phyloP scores from a whole-genome alignment of 208 protist genomes.

The Leptomonas pyrrhocoris region DNA sequence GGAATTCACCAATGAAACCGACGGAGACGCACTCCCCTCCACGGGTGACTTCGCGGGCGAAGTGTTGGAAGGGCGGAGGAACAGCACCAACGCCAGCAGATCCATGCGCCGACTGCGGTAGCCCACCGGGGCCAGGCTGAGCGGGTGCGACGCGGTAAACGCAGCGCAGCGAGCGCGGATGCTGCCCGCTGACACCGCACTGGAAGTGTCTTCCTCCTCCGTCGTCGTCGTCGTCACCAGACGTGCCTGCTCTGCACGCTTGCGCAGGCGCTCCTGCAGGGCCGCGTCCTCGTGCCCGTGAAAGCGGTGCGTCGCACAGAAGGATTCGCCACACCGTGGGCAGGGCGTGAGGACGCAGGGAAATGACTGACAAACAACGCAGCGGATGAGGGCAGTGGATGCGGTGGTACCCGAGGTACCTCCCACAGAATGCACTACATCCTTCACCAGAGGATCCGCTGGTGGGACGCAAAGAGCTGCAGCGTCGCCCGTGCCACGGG shows the following conservation, averaged over 20 bases:
- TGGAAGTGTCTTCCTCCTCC: not conserved
- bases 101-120: slow-evolving; percentile 54
- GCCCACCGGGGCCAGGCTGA: slow-evolving; percentile 43
- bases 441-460: not conserved
- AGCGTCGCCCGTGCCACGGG: not conserved
- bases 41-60: too few relatives aligned
- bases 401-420: not conserved
- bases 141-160: slow-evolving; percentile 31
- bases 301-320: slow-evolving; percentile 69
- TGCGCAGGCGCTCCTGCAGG: slow-evolving; percentile 8
- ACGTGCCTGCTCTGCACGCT: not conserved
- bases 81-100: slow-evolving; percentile 16
- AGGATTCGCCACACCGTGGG: slow-evolving; percentile 38
- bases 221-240: too few relatives aligned
- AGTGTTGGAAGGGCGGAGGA: not conserved
- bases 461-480: slow-evolving; percentile 16
- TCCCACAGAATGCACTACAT: not conserved
- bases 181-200: not conserved
- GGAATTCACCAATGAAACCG: not conserved
- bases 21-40: too few relatives aligned
- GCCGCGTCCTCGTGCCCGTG: slow-evolving; percentile 50
- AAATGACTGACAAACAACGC: slow-evolving; percentile 40
- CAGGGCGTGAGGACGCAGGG: slow-evolving; percentile 57
- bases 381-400: not conserved
- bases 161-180: slow-evolving; percentile 27